Evolutionary conservation across 2,329 filamentous ascomycete genomes (phyloP), one percentile per base, ranked within the genome.

Genomic region (Fonsecaea nubica): DNA sequence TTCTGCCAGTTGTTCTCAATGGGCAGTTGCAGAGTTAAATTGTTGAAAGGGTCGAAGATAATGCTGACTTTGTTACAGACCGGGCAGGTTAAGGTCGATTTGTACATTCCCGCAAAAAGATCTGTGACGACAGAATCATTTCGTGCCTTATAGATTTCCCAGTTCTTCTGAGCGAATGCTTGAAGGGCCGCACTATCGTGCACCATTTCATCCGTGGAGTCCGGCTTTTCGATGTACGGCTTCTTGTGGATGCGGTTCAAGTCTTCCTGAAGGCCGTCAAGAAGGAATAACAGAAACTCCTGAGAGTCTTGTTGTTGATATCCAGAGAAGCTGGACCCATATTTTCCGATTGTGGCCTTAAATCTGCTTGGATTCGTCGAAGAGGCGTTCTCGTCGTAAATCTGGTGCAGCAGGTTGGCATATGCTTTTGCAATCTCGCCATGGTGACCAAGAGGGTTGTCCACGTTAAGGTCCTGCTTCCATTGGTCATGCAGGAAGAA

Each of bases 271-370:
- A 99, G 83, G 4, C 92, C 94, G 77, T 99, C 95, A 7, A 99
- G 88, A 12, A 99, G 84, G 77, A 97, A 98, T 48, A 95, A 93
- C 21, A 99, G 83, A 67, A 99, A 98, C 75, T 99, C 95, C 74
- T 99, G 95, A 0, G 95, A 96, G 76, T 99, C 95, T 76, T 99
- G 95, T 77, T 99, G 95, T 2, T 92, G 92, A 79, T 95, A 98
- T 3, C 94, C 94, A 2, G 93, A 94, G 76, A 99, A 98, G 12
- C 92, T 88, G 12, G 91, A 89, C 42, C 92, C 91, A 74, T 91
- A 92, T 66, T 88, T 87, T 45, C 94, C 93, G 64, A 98, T 89
- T 2, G 88, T 89, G 38, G 84, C 85, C 78, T 97, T 97, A 82
- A 98, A 96, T 48, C 90, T 85, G 58, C 89, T 86, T 0, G 95